Percentiles rank a stretch among this genome's conserved stretches.
Conservation (phyloP, 306 rosid species). For the Vigna hirtella region DNA sequence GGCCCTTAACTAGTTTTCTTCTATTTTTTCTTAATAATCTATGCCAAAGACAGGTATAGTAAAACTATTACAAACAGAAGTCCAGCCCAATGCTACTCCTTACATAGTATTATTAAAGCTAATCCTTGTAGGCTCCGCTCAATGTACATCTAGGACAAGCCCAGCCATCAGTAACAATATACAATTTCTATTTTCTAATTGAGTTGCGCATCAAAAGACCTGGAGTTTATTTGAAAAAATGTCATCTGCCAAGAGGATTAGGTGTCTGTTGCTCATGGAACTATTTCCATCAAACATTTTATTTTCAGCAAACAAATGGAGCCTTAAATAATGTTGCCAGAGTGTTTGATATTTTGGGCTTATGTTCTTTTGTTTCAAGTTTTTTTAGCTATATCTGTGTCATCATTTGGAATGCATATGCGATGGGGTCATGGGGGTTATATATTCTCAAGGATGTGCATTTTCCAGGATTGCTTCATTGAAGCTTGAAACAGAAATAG, state of each 20-base stretch:
- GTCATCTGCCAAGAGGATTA: constrained; percentile 11
- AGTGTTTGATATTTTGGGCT: constrained; percentile 6
- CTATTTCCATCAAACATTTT: constrained; percentile 16
- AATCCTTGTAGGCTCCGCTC: neutral
- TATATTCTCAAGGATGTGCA: neutral
- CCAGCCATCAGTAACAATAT: neutral
- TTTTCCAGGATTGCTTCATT: constrained; percentile 36
- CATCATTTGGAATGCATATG: constrained; percentile 34
- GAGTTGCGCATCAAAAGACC: neutral
- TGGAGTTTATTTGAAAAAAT: neutral
- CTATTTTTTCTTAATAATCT: constrained; percentile 8
- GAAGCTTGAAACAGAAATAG: constrained; percentile 15
- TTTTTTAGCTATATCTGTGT: constrained; percentile 8
- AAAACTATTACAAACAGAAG: neutral
- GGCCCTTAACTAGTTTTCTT: too few species aligned
- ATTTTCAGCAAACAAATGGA: constrained; percentile 20
- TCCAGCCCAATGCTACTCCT: constrained; percentile 10
- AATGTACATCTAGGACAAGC: neutral
- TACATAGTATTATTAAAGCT: neutral
- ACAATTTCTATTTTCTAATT: neutral
- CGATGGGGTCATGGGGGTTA: constrained; percentile 13
- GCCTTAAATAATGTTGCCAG: constrained; percentile 14
- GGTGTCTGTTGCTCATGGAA: neutral
- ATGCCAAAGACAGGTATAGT: constrained; percentile 22
- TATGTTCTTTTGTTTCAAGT: constrained; percentile 19